Evolutionary conservation across 768 basidiomycete genomes (phyloP).

Genomic region (Trametes gibbosa): DNA sequence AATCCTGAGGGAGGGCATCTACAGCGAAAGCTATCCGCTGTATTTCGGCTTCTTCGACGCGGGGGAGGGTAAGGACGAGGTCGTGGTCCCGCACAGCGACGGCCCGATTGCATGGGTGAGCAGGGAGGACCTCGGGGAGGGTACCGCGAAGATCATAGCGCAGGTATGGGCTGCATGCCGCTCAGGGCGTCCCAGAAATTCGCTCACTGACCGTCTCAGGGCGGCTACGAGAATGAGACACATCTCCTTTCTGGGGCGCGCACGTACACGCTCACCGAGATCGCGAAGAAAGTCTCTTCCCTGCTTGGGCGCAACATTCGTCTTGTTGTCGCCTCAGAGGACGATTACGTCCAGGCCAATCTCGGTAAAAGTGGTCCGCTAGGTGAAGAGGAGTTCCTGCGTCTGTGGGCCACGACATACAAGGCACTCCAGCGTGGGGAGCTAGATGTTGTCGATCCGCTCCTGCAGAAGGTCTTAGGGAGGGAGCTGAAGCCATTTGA

Average conservation of each 20-base stretch:
- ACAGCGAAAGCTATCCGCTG: constrained; percentile 32
- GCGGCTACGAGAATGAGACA: constrained; percentile 29
- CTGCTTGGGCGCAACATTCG: constrained; percentile 21
- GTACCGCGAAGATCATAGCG: constrained; percentile 33
- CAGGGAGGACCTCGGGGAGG: constrained; percentile 36
- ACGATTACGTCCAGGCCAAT: constrained; percentile 28
- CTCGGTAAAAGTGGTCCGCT: constrained; percentile 13
- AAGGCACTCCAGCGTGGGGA: constrained; percentile 31
- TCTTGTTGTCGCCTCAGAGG: constrained; percentile 23
- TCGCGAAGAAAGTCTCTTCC: constrained; percentile 24
- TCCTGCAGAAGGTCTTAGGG: constrained; percentile 29
- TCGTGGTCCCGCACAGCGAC: constrained; percentile 31
- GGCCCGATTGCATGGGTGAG: constrained; percentile 36
- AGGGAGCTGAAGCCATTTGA: constrained; percentile 28
- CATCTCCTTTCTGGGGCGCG: constrained; percentile 28
- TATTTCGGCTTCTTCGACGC: constrained; percentile 31
- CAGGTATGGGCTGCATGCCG: constrained; percentile 9
- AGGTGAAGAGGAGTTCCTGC: constrained; percentile 27
- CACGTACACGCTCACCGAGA: constrained; percentile 25
- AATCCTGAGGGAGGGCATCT: constrained; percentile 36
- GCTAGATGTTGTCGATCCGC: constrained; percentile 27
- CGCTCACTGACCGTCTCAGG: not conserved
- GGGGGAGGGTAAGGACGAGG: constrained; percentile 23
- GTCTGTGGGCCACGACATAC: constrained; percentile 32
- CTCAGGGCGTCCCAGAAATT: not conserved